phyloP scores from a whole-genome alignment of 1,284 basidiomycete genomes.

The Kwoniella shivajii region DNA sequence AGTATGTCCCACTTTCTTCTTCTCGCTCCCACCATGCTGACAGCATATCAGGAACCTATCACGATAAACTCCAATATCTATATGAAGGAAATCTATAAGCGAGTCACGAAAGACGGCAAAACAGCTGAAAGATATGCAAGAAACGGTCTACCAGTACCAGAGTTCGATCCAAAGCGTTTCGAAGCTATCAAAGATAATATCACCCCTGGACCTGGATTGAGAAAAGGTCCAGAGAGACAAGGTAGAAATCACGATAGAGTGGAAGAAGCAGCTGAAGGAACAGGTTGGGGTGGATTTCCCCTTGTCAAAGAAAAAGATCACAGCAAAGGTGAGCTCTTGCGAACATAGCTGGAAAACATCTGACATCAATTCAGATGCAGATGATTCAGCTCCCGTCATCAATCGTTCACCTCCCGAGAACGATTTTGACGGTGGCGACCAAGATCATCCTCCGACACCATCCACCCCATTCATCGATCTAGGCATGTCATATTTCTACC shows the following conservation, averaged over 20 bases:
- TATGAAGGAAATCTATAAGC: constrained; percentile 10
- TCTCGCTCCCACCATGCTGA: constrained; percentile 1
- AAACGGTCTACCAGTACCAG: background rate
- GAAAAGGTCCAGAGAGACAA: constrained; percentile 13
- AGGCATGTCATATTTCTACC: constrained; percentile 28
- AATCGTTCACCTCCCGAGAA: background rate
- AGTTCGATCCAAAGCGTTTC: constrained; percentile 2
- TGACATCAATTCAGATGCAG: background rate
- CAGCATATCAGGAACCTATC: constrained; percentile 16
- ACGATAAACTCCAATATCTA: background rate
- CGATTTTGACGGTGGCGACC: background rate
- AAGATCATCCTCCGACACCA: background rate
- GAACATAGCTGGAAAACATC: no score
- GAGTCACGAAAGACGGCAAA: constrained; percentile 12
- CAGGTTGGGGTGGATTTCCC: constrained; percentile 35
- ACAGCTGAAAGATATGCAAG: constrained; percentile 7
- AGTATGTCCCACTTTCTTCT: constrained; percentile 7
- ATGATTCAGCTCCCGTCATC: background rate
- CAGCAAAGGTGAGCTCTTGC: background rate
- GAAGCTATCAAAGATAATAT: constrained; percentile 25
- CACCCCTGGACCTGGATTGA: constrained; percentile 32
- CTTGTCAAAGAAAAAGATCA: background rate
- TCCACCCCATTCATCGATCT: constrained; percentile 1
- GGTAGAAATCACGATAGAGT: constrained; percentile 5
- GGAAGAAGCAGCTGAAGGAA: constrained; percentile 8